These are phyloP conservation scores for Kodamaea nitidulidarum DNA, from an alignment of 805 yeast genomes.

Conservation along the genomic window DNA sequence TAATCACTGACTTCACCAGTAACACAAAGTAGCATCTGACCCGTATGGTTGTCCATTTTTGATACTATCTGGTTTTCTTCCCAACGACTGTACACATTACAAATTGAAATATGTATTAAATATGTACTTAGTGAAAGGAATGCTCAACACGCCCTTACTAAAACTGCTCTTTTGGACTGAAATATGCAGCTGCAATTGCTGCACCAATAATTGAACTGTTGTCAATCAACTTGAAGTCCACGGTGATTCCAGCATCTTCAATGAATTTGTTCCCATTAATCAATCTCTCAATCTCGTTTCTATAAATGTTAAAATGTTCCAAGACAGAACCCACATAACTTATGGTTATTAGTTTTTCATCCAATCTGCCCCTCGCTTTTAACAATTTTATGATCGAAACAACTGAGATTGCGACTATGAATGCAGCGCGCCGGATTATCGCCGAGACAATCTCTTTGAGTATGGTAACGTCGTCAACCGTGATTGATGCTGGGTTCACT, in stretches of 20 bases:
- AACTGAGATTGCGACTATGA: constrained; percentile 39
- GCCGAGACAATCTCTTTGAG: constrained; percentile 30
- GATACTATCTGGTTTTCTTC: too few relatives aligned
- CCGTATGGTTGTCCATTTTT: too few relatives aligned
- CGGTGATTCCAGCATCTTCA: constrained; percentile 23
- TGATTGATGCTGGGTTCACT: constrained; percentile 13
- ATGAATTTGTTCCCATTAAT: constrained; percentile 24
- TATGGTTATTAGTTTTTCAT: constrained; percentile 20
- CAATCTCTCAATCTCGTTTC: constrained; percentile 23
- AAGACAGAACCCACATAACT: constrained; percentile 53
- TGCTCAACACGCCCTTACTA: neutral
- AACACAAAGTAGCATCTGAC: too few relatives aligned
- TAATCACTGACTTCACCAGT: too few relatives aligned
- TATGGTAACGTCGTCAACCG: constrained; percentile 21
- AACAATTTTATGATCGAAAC: constrained; percentile 33
- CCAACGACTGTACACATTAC: too few relatives aligned
- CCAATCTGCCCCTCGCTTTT: constrained; percentile 20
- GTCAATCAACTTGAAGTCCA: constrained; percentile 38
- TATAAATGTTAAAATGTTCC: constrained; percentile 37
- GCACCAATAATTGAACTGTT: constrained; percentile 52
- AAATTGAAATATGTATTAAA: too few relatives aligned
- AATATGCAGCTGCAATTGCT: constrained; percentile 47
- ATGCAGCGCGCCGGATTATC: constrained; percentile 44
- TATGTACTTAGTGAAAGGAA: too few relatives aligned
- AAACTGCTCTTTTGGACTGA: constrained; percentile 1